These are phyloP conservation scores for Gryganskiella cystojenkinii DNA, from an alignment of 192 early-diverging fungal species.

Conservation along the genomic window DNA sequence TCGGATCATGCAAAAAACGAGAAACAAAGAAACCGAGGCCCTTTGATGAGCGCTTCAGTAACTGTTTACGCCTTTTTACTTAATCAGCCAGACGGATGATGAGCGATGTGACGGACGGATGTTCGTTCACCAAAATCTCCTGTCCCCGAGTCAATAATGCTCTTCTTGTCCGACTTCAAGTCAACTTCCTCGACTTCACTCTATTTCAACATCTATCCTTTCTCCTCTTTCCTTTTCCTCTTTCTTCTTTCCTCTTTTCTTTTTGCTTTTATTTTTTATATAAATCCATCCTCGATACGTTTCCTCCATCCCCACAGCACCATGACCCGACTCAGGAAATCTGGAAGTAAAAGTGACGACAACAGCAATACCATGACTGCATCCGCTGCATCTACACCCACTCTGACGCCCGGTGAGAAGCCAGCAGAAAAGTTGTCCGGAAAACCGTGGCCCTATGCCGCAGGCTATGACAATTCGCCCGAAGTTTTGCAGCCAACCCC, in stretches of 20 bases:
- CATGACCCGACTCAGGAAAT: not conserved
- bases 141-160: not conserved
- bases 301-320: not conserved
- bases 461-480: constrained; percentile 51
- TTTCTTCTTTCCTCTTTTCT: not conserved
- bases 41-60: no score
- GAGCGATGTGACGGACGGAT: not conserved
- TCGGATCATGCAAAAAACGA: no score
- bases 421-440: not conserved
- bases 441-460: constrained; percentile 38
- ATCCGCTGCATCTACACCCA: no score
- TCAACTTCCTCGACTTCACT: not conserved
- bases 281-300: not conserved
- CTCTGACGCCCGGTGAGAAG: not conserved
- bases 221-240: not conserved
- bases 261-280: not conserved
- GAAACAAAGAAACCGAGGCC: no score
- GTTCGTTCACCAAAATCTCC: not conserved
- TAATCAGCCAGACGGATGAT: no score
- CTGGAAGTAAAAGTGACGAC: constrained; percentile 1
- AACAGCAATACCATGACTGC: not conserved
- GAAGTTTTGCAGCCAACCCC: constrained; percentile 44
- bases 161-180: not conserved
- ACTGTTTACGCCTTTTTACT: no score
- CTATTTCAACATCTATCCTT: not conserved